Percentiles rank a stretch among this genome's conserved stretches.
Conservation (phyloP, 169 alveolate genomes). For the Plasmodium ovale region DNA sequence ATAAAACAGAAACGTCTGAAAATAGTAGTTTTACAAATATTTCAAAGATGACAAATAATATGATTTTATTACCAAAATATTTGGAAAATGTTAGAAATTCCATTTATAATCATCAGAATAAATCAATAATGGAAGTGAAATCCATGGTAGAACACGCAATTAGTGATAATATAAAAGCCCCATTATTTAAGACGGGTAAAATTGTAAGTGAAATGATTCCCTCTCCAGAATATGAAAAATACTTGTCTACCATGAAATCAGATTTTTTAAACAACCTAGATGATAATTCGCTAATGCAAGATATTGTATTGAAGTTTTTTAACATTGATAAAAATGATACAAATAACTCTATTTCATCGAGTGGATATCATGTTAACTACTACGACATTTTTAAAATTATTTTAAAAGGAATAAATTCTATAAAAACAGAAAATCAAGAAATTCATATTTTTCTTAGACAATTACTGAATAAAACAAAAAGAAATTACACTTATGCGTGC, state of each 20-base stretch:
- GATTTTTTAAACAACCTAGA: slow-evolving; percentile 19
- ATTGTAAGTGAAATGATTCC: slow-evolving; percentile 72
- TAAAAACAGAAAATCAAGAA: slow-evolving; percentile 61
- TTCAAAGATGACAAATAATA: slow-evolving; percentile 62
- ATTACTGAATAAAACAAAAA: slow-evolving; percentile 29
- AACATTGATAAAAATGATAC: slow-evolving; percentile 24
- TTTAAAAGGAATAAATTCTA: slow-evolving; percentile 64
- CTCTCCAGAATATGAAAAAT: slow-evolving; percentile 75
- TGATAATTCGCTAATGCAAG: slow-evolving; percentile 52
- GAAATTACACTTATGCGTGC: slow-evolving; percentile 12
- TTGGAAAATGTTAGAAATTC: slow-evolving; percentile 73
- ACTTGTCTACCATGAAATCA: slow-evolving; percentile 17
- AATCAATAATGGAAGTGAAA: slow-evolving; percentile 60
- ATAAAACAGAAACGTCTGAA: slow-evolving; percentile 28
- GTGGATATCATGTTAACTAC: slow-evolving; percentile 30
- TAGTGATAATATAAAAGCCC: slow-evolving; percentile 55
- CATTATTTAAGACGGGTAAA: slow-evolving; percentile 76
- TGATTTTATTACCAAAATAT: slow-evolving; percentile 63
- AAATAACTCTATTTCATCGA: not conserved
- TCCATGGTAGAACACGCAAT: slow-evolving; percentile 73
- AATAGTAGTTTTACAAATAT: slow-evolving; percentile 31
- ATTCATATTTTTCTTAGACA: slow-evolving; percentile 53
- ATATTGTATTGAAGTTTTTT: slow-evolving; percentile 67
- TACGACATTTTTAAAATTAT: slow-evolving; percentile 62
- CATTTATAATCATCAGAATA: slow-evolving; percentile 72